Conservation (phyloP, 208 protist species). For the Angomonas deanei region DNA sequence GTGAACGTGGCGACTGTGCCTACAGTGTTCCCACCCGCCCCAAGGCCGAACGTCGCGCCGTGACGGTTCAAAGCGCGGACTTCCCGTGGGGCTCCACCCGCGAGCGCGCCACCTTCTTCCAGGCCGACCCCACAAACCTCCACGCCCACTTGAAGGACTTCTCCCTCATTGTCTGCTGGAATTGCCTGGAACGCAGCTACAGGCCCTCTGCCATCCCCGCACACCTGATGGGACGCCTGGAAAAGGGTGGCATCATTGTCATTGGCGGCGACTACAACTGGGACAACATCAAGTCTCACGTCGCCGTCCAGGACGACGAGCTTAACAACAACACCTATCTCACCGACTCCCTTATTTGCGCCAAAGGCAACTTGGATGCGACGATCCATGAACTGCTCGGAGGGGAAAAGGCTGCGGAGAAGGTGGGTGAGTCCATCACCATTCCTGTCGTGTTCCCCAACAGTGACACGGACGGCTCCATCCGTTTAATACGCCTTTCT, state of each 20-base stretch:
- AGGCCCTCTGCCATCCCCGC: constrained; percentile 61
- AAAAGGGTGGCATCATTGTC: constrained; percentile 63
- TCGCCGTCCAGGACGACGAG: constrained; percentile 7
- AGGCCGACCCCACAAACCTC: constrained; percentile 85
- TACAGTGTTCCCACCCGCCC: constrained; percentile 47
- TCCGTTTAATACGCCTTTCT: constrained; percentile 43
- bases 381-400: constrained; percentile 68
- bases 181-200: constrained; percentile 81
- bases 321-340: constrained; percentile 41
- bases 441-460: constrained; percentile 63
- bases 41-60: constrained; percentile 20
- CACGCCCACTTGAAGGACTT: constrained; percentile 76
- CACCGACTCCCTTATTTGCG: constrained; percentile 21
- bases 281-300: constrained; percentile 37
- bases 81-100: constrained; percentile 56
- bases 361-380: constrained; percentile 24
- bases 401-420: constrained; percentile 42
- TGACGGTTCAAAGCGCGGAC: constrained; percentile 27
- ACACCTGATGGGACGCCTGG: constrained; percentile 59
- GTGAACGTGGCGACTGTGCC: constrained; percentile 67
- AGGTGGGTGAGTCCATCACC: constrained; percentile 40
- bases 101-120: constrained; percentile 75
- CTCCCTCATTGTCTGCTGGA: constrained; percentile 83
- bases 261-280: constrained; percentile 66
- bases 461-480: constrained; percentile 22